Evolutionary conservation across 768 basidiomycete genomes (phyloP), one percentile per base, ranked within the genome.

Genomic region (Leucosporidium creatinivorum): DNA sequence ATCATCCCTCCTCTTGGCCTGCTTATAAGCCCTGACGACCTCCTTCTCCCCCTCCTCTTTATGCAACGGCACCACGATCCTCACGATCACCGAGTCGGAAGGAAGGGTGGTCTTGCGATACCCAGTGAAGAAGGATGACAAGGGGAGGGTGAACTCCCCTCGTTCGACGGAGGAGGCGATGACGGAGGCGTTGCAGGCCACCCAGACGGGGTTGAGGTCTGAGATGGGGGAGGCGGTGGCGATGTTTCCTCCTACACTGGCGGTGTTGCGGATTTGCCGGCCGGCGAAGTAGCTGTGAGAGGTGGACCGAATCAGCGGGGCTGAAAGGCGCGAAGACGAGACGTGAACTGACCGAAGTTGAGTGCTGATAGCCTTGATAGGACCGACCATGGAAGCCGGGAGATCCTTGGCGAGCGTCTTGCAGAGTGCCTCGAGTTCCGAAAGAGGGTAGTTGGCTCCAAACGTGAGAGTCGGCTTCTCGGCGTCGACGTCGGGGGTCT

Each of bases 161-260:
- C 12, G 17, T 8, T 33, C 62, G 4, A 58, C 58, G 7, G 64
- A 56, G 48, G 61, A 33, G 26, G 62, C 68, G 25, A 52, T 26
- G 57, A 68, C 15, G 18, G 36, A 52, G 7, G 74, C 70, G 12
- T 70, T 66, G 15, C 52, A 54, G 1, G 75, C 75, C 47, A 75
- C 66, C 75, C 74, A 74, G 49, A 76, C 70, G 0, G 75, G 75
- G 51, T 76, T 76, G 39, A 73, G 65, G 50, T 76, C 75, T 10
- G 26, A 64, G 58, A 68, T 70, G 23, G 66, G 72, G 25, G 63
- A 66, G 18, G 75, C 75, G 3, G 75, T 76, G 1, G 68, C 71
- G 57, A 76, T 70, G 61, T 76, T 76, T 18, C 75, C 75, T 0
- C 69, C 74, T 30, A 71, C 51, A 4, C 47, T 54, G 9, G 75